Percentiles rank a stretch among this genome's conserved stretches.
Conservation (phyloP, 306 rosid species). For the Vachellia pachyceras region DNA sequence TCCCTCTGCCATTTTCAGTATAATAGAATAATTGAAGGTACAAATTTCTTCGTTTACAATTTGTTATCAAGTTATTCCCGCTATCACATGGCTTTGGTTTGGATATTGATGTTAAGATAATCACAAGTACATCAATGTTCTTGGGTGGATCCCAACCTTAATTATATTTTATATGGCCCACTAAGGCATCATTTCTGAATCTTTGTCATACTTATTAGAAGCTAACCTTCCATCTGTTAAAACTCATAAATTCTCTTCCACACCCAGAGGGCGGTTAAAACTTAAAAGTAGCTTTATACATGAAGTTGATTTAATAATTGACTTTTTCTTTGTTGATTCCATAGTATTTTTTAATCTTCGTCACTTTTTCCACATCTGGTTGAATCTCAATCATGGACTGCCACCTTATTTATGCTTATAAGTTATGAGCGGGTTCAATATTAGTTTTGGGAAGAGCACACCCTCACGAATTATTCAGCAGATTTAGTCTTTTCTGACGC, state of each 20-base stretch:
- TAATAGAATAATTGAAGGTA: conserved; percentile 24
- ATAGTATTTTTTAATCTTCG: neutral
- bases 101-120: conserved; percentile 51
- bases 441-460: neutral
- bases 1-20: conserved; percentile 22
- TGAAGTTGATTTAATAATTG: neutral
- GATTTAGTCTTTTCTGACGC: conserved; percentile 27
- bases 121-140: conserved; percentile 46
- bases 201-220: conserved; percentile 91
- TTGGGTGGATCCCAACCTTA: conserved; percentile 41
- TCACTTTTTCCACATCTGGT: conserved; percentile 23
- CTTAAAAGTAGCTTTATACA: conserved; percentile 41
- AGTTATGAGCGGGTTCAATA: conserved; percentile 3
- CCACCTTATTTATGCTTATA: conserved; percentile 18
- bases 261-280: conserved; percentile 31
- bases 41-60: conserved; percentile 29
- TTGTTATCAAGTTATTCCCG: conserved; percentile 38
- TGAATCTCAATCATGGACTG: conserved; percentile 24
- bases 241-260: conserved; percentile 45
- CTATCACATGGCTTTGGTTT: conserved; percentile 50
- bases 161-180: conserved; percentile 46
- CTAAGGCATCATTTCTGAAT: conserved; percentile 63
- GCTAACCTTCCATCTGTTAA: conserved; percentile 67
- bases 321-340: neutral
- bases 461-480: conserved; percentile 20